Evolutionary conservation across 805 yeast genomes (phyloP).

Genomic region (Cyberlindnera mycetangii): DNA sequence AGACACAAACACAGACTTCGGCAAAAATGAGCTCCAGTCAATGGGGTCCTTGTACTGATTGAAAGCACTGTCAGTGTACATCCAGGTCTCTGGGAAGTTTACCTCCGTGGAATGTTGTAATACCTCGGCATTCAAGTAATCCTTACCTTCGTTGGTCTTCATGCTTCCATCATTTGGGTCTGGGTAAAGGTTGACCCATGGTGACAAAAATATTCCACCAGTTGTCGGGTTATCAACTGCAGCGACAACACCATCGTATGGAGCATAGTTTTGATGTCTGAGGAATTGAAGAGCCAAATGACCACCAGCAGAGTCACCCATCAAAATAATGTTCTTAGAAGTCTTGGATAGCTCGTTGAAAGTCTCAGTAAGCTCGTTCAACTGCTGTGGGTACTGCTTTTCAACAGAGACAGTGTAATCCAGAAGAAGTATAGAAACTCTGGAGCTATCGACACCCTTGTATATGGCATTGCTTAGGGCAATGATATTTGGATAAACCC

Average conservation of each 20-base stretch:
- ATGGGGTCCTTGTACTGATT: constrained; percentile 9
- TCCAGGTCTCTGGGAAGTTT: constrained; percentile 1
- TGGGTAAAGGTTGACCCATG: constrained; percentile 20
- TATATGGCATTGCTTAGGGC: constrained; percentile 2
- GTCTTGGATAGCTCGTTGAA: constrained; percentile 20
- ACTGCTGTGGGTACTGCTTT: constrained; percentile 26
- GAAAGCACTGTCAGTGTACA: constrained; percentile 2
- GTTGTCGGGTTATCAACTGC: neutral
- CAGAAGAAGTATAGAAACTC: constrained; percentile 25
- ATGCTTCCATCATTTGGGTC: constrained; percentile 2
- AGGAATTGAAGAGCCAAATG: constrained; percentile 24
- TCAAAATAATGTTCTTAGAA: constrained; percentile 20
- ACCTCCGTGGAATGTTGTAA: constrained; percentile 8
- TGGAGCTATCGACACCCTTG: constrained; percentile 4
- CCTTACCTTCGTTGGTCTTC: constrained; percentile 4
- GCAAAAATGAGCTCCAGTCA: constrained; percentile 12
- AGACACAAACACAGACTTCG: constrained; percentile 5
- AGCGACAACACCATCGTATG: constrained; percentile 1
- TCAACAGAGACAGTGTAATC: constrained; percentile 30
- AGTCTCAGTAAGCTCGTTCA: constrained; percentile 23
- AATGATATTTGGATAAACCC: constrained; percentile 12
- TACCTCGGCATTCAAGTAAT: constrained; percentile 6
- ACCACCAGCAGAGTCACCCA: constrained; percentile 35
- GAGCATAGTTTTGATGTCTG: constrained; percentile 12
- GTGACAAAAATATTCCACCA: constrained; percentile 15